Conservation (phyloP, 1,284 basidiomycete species). For the Mycosarcoma maydis region DNA sequence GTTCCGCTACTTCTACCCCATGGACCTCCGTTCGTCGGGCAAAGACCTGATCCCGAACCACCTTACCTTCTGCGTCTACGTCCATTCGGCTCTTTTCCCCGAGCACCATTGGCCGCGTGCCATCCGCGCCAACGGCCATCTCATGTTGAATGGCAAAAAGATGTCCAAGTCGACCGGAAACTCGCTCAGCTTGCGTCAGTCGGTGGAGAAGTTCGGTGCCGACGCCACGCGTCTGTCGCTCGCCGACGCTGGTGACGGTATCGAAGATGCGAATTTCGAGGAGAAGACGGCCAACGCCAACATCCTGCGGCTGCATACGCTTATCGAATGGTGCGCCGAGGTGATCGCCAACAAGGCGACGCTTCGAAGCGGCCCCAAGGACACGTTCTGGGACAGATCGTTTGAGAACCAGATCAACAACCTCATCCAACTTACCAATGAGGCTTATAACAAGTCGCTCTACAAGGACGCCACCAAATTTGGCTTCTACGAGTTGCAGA, state of each 20-base stretch:
- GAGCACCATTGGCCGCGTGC: constrained; percentile 91
- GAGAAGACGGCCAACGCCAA: constrained; percentile 98
- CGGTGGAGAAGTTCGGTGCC: constrained; percentile 78
- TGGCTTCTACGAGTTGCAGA: constrained; percentile 96
- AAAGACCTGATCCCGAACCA: constrained; percentile 98
- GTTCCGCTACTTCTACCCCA: constrained; percentile 97
- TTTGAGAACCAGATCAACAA: constrained; percentile 93
- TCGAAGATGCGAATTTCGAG: constrained; percentile 98
- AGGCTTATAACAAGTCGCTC: constrained; percentile 74
- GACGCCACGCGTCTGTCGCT: constrained; percentile 90
- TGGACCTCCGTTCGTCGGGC: constrained; percentile 98
- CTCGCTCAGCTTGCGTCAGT: constrained; percentile 63
- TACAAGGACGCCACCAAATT: constrained; percentile 96
- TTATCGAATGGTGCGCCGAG: constrained; percentile 91
- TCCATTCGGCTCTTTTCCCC: constrained; percentile 91
- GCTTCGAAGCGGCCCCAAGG: constrained; percentile 72
- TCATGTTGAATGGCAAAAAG: constrained; percentile 98
- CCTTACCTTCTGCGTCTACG: constrained; percentile 92
- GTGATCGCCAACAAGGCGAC: constrained; percentile 74
- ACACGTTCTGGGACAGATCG: constrained; percentile 75
- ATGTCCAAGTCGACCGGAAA: constrained; percentile 95
- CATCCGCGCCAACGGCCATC: constrained; percentile 94
- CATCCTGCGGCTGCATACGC: constrained; percentile 90
- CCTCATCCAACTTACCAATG: constrained; percentile 80
- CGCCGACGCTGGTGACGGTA: constrained; percentile 95